A percentile compares a stretch with the other conserved stretches of the same genome.
Evolutionary conservation across 2,329 filamentous ascomycete species (phyloP).

Genomic region (Knufia petricola): DNA sequence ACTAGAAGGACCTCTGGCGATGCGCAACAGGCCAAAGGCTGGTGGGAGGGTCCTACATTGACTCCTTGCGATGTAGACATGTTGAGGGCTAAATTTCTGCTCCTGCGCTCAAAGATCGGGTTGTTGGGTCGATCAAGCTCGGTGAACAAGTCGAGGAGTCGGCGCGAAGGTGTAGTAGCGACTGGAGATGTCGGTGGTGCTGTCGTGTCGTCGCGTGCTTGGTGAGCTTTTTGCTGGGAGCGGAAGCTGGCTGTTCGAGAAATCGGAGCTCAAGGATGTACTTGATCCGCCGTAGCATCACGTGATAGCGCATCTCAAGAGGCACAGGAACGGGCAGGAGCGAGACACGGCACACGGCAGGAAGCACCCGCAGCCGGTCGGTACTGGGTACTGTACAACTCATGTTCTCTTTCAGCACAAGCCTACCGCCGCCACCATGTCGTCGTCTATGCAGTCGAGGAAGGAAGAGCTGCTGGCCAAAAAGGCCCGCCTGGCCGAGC

Average conservation of each 20-base stretch:
- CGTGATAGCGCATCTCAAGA: conserved; percentile 3
- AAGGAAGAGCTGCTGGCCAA: conserved; percentile 95
- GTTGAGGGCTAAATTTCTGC: conserved; percentile 18
- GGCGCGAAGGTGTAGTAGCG: not conserved
- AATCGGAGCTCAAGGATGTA: conserved; percentile 5
- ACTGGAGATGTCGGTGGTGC: not conserved
- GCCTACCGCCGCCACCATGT: conserved; percentile 35
- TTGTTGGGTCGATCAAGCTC: not conserved
- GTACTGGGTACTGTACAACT: too few species aligned
- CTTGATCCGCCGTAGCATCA: too few species aligned
- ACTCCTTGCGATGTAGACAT: conserved; percentile 60
- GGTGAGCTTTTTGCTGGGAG: conserved; percentile 10
- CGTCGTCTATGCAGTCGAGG: conserved; percentile 45
- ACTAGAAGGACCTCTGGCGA: not conserved
- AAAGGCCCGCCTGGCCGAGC: conserved; percentile 90
- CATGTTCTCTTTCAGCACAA: too few species aligned
- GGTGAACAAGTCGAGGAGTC: too few species aligned
- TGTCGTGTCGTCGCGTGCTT: not conserved
- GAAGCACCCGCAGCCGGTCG: not conserved
- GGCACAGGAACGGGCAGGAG: not conserved
- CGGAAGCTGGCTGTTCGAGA: not conserved
- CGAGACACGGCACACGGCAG: conserved; percentile 12
- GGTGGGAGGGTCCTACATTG: conserved; percentile 43
- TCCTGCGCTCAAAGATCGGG: not conserved
- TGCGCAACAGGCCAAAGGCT: not conserved